Evolutionary conservation across 768 basidiomycete species (phyloP).

Genomic region (Boletus tylopilopsis): DNA sequence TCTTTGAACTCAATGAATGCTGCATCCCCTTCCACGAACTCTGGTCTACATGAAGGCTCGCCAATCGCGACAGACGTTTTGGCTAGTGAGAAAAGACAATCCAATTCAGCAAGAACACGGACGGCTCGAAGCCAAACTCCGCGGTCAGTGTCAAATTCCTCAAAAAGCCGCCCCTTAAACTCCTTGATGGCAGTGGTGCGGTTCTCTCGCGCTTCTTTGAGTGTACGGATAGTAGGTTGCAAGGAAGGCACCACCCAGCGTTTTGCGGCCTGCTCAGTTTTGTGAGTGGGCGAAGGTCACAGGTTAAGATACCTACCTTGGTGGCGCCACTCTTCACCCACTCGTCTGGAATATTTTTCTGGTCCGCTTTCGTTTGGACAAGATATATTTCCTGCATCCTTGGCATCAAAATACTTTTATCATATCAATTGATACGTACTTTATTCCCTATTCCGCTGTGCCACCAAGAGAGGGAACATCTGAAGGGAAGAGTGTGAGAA

Average conservation of each 20-base stretch:
- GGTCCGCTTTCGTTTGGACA: constrained; percentile 61
- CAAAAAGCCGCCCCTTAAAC: constrained; percentile 77
- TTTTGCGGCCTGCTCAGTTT: constrained; percentile 49
- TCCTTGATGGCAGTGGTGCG: constrained; percentile 74
- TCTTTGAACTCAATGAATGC: constrained; percentile 87
- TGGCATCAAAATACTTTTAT: constrained; percentile 1
- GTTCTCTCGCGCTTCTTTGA: constrained; percentile 94
- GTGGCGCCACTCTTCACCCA: constrained; percentile 83
- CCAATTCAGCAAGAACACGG: constrained; percentile 89
- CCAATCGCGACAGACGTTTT: constrained; percentile 87
- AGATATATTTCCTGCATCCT: constrained; percentile 81
- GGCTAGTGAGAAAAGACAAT: constrained; percentile 89
- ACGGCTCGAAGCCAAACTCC: constrained; percentile 79
- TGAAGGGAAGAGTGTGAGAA: constrained; percentile 31
- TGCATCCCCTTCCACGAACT: constrained; percentile 74
- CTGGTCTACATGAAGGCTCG: constrained; percentile 91
- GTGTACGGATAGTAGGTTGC: constrained; percentile 62
- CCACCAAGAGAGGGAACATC: constrained; percentile 56
- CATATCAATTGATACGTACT: constrained; percentile 33
- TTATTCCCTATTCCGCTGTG: constrained; percentile 83
- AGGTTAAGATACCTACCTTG: constrained; percentile 48
- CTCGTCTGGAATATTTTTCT: constrained; percentile 68
- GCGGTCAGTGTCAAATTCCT: constrained; percentile 80
- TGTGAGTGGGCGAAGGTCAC: not conserved
- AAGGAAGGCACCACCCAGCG: constrained; percentile 80